Conservation (phyloP, 208 protist genomes). For the Acanthamoeba lugdunensis region DNA sequence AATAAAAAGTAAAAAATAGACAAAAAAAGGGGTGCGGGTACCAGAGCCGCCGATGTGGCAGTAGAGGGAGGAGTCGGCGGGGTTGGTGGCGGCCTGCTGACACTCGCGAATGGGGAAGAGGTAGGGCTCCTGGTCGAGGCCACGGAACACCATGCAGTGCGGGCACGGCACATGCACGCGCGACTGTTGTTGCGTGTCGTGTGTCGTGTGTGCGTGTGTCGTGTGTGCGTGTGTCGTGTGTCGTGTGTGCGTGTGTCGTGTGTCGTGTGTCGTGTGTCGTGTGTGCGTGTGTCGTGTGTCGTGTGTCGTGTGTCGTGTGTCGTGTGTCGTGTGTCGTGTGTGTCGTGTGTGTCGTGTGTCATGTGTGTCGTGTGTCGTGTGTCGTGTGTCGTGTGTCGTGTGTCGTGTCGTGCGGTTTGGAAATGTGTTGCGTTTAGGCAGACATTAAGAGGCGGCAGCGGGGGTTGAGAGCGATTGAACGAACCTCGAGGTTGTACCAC, state of each 20-base stretch:
- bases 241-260: too few relatives aligned
- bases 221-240: not conserved
- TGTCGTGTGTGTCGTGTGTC: too few relatives aligned
- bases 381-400: not conserved
- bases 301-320: too few relatives aligned
- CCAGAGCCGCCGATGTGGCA: not conserved
- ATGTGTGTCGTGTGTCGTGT: not conserved
- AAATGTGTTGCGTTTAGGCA: too few relatives aligned
- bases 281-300: too few relatives aligned
- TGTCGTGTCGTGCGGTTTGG: too few relatives aligned
- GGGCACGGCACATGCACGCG: slow-evolving; percentile 34
- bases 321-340: too few relatives aligned
- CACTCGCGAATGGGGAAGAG: slow-evolving; percentile 52
- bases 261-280: too few relatives aligned
- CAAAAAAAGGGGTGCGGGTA: not conserved
- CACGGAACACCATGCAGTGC: too few relatives aligned
- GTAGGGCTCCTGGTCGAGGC: too few relatives aligned
- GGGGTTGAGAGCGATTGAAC: not conserved
- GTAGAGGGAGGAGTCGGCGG: not conserved
- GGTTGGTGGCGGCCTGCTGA: slow-evolving; percentile 11
- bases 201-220: too few relatives aligned
- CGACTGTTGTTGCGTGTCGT: too few relatives aligned
- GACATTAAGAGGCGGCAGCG: not conserved
- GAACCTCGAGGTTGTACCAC: slow-evolving; percentile 60
- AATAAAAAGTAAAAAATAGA: not conserved